Evolutionary conservation across 345 rosid species (phyloP), one percentile per base, ranked within the genome.

Genomic region (Hypericum perforatum): DNA sequence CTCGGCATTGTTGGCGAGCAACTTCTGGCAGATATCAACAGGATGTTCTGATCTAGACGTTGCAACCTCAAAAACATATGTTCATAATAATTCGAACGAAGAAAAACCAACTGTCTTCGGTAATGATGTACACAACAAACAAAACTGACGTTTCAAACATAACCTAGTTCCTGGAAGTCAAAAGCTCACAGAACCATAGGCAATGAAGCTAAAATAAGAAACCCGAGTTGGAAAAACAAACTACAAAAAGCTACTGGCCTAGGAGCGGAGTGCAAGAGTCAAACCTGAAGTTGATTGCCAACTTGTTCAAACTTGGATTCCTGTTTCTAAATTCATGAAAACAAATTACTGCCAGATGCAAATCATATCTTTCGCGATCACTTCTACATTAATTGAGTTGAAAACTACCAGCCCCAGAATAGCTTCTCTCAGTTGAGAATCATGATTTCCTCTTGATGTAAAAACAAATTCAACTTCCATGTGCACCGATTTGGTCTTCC

Each of bases 241-340:
- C n/a, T n/a, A n/a, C n/a, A n/a, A n/a, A n/a, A n/a, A n/a, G n/a
- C n/a, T n/a, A n/a, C n/a, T n/a, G n/a, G n/a, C n/a, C n/a, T n/a
- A n/a, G n/a, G n/a, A n/a, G n/a, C n/a, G n/a, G n/a, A n/a, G n/a
- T n/a, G n/a, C n/a, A n/a, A n/a, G n/a, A n/a, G n/a, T n/a, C 72
- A 69, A 62, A 91, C 98, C 98, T 91, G 86, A 70, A 88, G 88
- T 56, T 85, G 85, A 70, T 45, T 74, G 16, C 81, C 86, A 53
- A 85, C 65, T 68, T 77, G 78, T 61, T 81, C 82, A 72, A 91
- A 79, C 77, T 81, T 87, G 65, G 70, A 54, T 68, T 91, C 98
- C 98, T 91, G 74, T 54, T 56, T 41, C 3, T n/a, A 57, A 63
- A 62, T 63, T 54, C 10, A 45, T 49, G 64, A 63, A 59, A n/a